Evolutionary conservation across 2,329 filamentous ascomycete species (phyloP).

Genomic region (Pseudopithomyces chartarum): DNA sequence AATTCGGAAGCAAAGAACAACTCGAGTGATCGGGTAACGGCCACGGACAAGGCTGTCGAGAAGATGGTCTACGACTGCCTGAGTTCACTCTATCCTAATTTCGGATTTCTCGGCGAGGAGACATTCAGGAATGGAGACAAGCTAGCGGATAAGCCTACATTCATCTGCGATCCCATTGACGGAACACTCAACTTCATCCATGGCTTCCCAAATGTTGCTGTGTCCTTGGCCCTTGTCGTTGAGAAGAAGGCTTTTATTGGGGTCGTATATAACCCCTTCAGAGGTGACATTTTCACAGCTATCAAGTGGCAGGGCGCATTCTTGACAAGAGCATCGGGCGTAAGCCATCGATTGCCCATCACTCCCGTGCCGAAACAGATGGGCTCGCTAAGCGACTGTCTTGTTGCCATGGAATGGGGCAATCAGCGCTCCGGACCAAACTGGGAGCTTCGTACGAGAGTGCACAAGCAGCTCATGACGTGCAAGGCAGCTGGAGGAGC

Average conservation of each 20-base stretch:
- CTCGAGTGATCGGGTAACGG: constrained; percentile 59
- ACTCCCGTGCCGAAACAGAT: constrained; percentile 33
- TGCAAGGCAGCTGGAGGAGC: constrained; percentile 33
- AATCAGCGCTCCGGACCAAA: constrained; percentile 43
- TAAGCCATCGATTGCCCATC: constrained; percentile 33
- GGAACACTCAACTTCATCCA: constrained; percentile 48
- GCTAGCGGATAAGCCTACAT: constrained; percentile 37
- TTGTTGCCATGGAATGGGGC: constrained; percentile 45
- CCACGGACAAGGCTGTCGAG: constrained; percentile 61
- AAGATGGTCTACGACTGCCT: constrained; percentile 53
- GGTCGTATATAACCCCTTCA: constrained; percentile 43
- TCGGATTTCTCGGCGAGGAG: constrained; percentile 48
- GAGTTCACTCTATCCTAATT: constrained; percentile 51
- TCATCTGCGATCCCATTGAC: constrained; percentile 47
- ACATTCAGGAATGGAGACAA: constrained; percentile 37
- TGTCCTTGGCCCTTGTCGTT: constrained; percentile 39
- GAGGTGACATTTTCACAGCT: constrained; percentile 41
- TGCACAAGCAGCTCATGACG: constrained; percentile 37
- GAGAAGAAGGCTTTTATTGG: constrained; percentile 41
- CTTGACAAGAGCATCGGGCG: constrained; percentile 28
- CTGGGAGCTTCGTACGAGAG: constrained; percentile 40
- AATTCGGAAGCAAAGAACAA: constrained; percentile 42
- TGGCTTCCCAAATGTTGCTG: constrained; percentile 43
- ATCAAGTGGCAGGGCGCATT: constrained; percentile 40
- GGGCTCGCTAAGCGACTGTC: constrained; percentile 34